Conservation (phyloP, 106 monocot genomes). For the Narthecium ossifragum region DNA sequence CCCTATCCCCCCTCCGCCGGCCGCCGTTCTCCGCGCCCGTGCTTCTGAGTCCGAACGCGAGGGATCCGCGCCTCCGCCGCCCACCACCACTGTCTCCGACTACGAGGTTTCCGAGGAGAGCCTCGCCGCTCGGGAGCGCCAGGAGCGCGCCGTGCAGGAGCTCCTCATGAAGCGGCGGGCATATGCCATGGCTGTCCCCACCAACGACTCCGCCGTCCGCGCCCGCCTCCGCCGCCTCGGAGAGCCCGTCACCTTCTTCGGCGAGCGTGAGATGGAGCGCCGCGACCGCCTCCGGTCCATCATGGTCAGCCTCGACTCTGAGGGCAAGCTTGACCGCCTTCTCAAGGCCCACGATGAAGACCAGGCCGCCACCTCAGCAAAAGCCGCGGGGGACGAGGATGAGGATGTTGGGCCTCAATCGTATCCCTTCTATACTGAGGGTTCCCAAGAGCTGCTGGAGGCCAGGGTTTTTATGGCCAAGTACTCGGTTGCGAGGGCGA, state of each 20-base stretch:
- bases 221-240: constrained; percentile 79
- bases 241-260: constrained; percentile 93
- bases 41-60: constrained; percentile 41
- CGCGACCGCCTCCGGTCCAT: constrained; percentile 77
- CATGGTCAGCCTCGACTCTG: constrained; percentile 74
- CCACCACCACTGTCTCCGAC: constrained; percentile 20
- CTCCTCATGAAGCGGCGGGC: constrained; percentile 80
- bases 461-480: constrained; percentile 56
- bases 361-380: constrained; percentile 12
- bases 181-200: constrained; percentile 93
- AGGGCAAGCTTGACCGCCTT: constrained; percentile 67
- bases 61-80: constrained; percentile 21
- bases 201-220: constrained; percentile 89
- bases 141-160: constrained; percentile 78
- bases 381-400: constrained; percentile 22
- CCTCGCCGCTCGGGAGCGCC: constrained; percentile 74
- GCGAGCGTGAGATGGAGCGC: constrained; percentile 99
- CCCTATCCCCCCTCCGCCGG: constrained; percentile 33
- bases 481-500: constrained; percentile 54
- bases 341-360: constrained; percentile 65
- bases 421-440: constrained; percentile 96
- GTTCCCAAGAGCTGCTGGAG: constrained; percentile 48
- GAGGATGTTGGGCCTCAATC: constrained; percentile 34
- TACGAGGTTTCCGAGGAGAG: constrained; percentile 89
- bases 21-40: constrained; percentile 7